These are phyloP conservation scores for Boechera divaricarpa DNA, from an alignment of 345 rosid genomes.

Conservation along the genomic window DNA sequence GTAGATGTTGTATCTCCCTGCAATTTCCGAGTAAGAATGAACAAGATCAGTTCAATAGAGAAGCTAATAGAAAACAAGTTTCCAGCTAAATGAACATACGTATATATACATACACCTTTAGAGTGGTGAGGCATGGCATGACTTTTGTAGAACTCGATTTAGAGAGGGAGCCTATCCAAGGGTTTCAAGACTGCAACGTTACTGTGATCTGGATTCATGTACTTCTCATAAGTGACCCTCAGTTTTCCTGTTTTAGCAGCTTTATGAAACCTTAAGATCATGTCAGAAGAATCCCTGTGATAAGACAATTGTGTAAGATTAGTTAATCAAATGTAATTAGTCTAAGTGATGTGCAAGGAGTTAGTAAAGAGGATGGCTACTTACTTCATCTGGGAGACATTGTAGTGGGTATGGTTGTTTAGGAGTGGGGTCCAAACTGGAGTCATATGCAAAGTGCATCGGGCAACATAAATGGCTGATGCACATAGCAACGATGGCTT, in stretches of 20 bases:
- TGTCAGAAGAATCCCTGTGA: slow-evolving; percentile 81
- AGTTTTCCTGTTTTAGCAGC: slow-evolving; percentile 63
- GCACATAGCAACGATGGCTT: slow-evolving; percentile 91
- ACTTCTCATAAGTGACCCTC: slow-evolving; percentile 80
- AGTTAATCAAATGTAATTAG: slow-evolving; percentile 9
- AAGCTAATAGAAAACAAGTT: slow-evolving; percentile 16
- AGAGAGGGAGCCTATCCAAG: slow-evolving; percentile 51
- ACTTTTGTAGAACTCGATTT: slow-evolving; percentile 9
- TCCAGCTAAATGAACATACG: slow-evolving; percentile 13
- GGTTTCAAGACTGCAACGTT: slow-evolving; percentile 69
- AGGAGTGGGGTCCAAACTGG: slow-evolving; percentile 87
- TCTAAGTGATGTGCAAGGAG: slow-evolving; percentile 13
- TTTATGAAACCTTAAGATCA: slow-evolving; percentile 75
- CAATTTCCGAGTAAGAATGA: slow-evolving; percentile 20
- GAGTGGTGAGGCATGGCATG: slow-evolving; percentile 34
- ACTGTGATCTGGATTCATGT: slow-evolving; percentile 54
- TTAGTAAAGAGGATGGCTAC: slow-evolving; percentile 24
- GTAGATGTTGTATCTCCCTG: slow-evolving; percentile 32
- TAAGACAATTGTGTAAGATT: slow-evolving; percentile 1
- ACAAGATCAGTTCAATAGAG: slow-evolving; percentile 11
- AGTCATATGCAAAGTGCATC: slow-evolving; percentile 64
- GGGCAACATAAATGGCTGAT: slow-evolving; percentile 81
- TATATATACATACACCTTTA: slow-evolving; percentile 19
- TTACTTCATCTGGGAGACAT: slow-evolving; percentile 71
- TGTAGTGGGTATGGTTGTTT: slow-evolving; percentile 63